These are phyloP conservation scores for Phytophthora colocasiae DNA, from an alignment of 352 stramenopile species.

Conservation along the genomic window DNA sequence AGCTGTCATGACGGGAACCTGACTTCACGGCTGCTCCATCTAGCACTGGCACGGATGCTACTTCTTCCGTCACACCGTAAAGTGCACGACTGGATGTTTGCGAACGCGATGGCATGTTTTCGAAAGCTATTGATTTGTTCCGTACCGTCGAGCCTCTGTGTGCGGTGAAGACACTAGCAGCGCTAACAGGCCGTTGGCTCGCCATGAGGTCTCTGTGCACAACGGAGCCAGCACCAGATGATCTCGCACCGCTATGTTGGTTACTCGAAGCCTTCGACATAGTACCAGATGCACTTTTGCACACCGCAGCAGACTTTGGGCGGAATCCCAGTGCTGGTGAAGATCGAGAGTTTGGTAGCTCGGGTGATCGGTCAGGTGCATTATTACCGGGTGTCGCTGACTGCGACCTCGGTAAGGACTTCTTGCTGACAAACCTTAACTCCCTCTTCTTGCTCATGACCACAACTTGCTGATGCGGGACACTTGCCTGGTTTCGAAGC, in stretches of 20 bases:
- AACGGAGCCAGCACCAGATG: neutral
- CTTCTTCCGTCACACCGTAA: conserved; percentile 12
- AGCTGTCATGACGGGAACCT: conserved; percentile 21
- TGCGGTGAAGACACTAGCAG: conserved; percentile 30
- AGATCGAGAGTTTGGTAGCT: neutral
- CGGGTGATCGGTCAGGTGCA: conserved; percentile 3
- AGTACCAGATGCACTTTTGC: conserved; percentile 51
- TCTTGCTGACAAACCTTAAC: conserved; percentile 38
- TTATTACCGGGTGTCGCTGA: conserved; percentile 29
- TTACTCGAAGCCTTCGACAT: conserved; percentile 18
- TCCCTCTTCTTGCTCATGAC: conserved; percentile 51
- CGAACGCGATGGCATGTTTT: neutral
- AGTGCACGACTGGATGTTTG: conserved; percentile 6
- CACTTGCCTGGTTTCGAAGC: conserved; percentile 27
- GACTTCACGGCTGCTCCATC: conserved; percentile 12
- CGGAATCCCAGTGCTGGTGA: conserved; percentile 21
- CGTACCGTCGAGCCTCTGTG: conserved; percentile 15
- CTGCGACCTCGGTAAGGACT: conserved; percentile 28
- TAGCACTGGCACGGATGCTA: neutral
- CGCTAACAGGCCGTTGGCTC: conserved; percentile 44
- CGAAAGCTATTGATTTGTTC: conserved; percentile 8
- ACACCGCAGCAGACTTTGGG: conserved; percentile 56
- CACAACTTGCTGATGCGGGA: conserved; percentile 41
- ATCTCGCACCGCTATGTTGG: neutral
- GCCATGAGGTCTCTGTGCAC: conserved; percentile 5